Conservation (phyloP, 1,139 yeast genomes). For the Candida sanyaensis region DNA sequence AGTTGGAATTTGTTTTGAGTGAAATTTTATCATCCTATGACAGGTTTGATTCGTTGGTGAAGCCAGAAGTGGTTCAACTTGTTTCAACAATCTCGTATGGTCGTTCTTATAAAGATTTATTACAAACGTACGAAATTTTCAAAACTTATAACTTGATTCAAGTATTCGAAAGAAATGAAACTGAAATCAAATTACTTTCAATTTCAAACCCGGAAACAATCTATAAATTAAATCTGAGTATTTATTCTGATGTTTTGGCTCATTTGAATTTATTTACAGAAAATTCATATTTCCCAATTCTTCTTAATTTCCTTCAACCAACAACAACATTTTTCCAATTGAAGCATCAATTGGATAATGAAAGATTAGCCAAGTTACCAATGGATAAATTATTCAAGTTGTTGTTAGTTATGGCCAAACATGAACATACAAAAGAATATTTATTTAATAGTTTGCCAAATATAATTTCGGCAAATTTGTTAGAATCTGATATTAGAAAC, state of each 20-base stretch:
- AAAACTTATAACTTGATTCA: slow-evolving; percentile 22
- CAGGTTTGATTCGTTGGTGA: slow-evolving; percentile 15
- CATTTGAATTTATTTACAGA: slow-evolving; percentile 21
- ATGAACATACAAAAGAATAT: slow-evolving; percentile 25
- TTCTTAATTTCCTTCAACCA: slow-evolving; percentile 29
- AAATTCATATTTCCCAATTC: slow-evolving; percentile 27
- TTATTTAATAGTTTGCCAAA: slow-evolving; percentile 30
- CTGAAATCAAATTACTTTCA: slow-evolving; percentile 25
- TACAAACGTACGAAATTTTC: slow-evolving; percentile 18
- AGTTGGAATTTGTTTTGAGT: slow-evolving; percentile 17
- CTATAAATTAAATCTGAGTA: slow-evolving; percentile 13
- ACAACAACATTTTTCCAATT: slow-evolving; percentile 21
- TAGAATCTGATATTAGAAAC: slow-evolving; percentile 20
- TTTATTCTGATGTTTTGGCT: slow-evolving; percentile 19
- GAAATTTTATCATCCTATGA: slow-evolving; percentile 14
- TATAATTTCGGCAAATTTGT: slow-evolving; percentile 22
- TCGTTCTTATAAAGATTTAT: slow-evolving; percentile 10
- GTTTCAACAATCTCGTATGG: slow-evolving; percentile 12
- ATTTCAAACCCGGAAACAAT: slow-evolving; percentile 25
- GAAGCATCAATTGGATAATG: slow-evolving; percentile 19
- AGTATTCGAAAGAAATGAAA: slow-evolving; percentile 17
- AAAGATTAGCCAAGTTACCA: slow-evolving; percentile 24
- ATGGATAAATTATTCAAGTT: slow-evolving; percentile 27
- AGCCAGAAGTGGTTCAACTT: slow-evolving; percentile 11
- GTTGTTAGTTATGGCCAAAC: slow-evolving; percentile 23